Base-by-base conservation (phyloP, 345 rosid genomes). In the Rhodamnia rubescens region DNA sequence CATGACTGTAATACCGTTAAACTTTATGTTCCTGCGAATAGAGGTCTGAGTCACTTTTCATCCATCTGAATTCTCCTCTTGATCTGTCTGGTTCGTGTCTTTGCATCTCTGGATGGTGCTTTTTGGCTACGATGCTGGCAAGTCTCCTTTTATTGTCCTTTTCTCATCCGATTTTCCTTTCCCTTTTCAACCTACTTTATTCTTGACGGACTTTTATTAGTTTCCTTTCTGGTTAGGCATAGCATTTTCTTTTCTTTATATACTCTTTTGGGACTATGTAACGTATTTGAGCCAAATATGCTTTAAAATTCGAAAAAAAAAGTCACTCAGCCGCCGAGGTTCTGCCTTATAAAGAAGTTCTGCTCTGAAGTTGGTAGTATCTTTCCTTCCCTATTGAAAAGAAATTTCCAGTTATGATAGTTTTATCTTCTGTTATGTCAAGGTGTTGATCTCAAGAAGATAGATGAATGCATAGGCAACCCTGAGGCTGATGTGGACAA, bases 391-490 rank as follows among this genome's bases (percentile, higher is more conserved):
- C 47, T 32, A 18, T 18, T 69, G 78, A 69, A 69, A 69, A 69
- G 78, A 32, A 69, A 69, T 18, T 69, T 69, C 20, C 42, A 69
- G 13, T 69, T 36, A 18, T 32, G 47, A 69, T 69, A 8, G 11
- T 36, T 69, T 69, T 69, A 32, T 69, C 78, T 69, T 69, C 47
- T 69, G 20, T 69, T 32, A 69, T 36, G 78, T 32, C 9, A 75
- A 87, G 88, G 87, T 84, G 83, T 86, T 26, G 83, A 87, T 84
- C 83, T 88, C 51, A 89, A 85, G 84, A 90, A 90, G 89, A 87
- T 90, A 21, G 87, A 90, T 56, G 85, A 89, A 84, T 90, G 92
- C 81, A 85, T 90, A 58, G 92, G 92, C 12, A 83, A 90, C 83
- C 89, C 92, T 24, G 85, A 88, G 55, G 90, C 89, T 44, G 55